These are phyloP conservation scores for Diaporthe longicolla DNA, from an alignment of 2,329 filamentous ascomycete species.

Conservation along the genomic window DNA sequence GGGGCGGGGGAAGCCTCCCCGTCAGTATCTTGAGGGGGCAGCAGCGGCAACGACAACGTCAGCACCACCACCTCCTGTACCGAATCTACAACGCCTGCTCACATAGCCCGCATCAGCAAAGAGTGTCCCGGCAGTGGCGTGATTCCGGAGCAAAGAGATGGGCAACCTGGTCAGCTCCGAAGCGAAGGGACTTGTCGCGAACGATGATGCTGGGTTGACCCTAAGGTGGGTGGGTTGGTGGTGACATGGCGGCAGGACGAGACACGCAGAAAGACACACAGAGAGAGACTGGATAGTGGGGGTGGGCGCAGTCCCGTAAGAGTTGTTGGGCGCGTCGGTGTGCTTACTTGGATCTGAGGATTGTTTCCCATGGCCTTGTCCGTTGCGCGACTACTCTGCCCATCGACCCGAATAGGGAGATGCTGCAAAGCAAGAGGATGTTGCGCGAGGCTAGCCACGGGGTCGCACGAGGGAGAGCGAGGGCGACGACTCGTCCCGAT, in stretches of 20 bases:
- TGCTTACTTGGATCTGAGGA: slow-evolving; percentile 61
- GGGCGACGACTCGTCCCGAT: slow-evolving; percentile 22
- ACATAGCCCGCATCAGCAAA: slow-evolving; percentile 46
- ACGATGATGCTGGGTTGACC: background rate
- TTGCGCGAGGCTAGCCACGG: slow-evolving; percentile 30
- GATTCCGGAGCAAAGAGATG: background rate
- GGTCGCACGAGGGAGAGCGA: slow-evolving; percentile 8
- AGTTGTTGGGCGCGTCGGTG: slow-evolving; percentile 9
- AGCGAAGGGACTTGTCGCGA: background rate
- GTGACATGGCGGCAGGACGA: slow-evolving; percentile 5
- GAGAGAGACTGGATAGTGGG: slow-evolving; percentile 18
- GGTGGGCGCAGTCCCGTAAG: background rate
- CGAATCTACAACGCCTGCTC: slow-evolving; percentile 60
- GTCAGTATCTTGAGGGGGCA: slow-evolving; percentile 56
- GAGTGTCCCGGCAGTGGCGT: background rate
- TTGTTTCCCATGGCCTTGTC: slow-evolving; percentile 65
- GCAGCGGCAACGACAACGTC: slow-evolving; percentile 2
- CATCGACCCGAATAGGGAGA: slow-evolving; percentile 54
- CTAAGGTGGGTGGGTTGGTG: background rate
- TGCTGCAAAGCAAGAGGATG: slow-evolving; percentile 38
- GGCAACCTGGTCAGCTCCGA: background rate
- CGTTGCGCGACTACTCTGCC: slow-evolving; percentile 57
- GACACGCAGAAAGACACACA: background rate
- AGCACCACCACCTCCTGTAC: slow-evolving; percentile 50
- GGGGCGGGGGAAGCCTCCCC: slow-evolving; percentile 57